These are phyloP conservation scores for Sphagnum contortum DNA, from an alignment of 225 moss, liverwort and hornwort genomes.

Conservation along the genomic window DNA sequence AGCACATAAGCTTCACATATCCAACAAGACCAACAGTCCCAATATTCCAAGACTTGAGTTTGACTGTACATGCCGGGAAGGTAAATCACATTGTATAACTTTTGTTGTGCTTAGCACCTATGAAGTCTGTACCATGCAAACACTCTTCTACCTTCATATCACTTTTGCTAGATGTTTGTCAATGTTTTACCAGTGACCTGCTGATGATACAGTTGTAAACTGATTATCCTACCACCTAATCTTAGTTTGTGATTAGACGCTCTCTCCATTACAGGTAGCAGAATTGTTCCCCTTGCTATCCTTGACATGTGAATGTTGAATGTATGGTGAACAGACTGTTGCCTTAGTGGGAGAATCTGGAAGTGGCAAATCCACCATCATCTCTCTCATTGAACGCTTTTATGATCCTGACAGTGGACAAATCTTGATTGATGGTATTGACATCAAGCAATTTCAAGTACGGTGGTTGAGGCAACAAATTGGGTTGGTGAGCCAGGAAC, in stretches of 20 bases:
- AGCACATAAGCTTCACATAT: conserved; percentile 51
- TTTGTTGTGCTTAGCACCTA: too few species aligned
- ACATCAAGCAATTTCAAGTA: not conserved
- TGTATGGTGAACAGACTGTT: too few species aligned
- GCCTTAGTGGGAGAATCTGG: too few species aligned
- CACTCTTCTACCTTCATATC: conserved; percentile 1
- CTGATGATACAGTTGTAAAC: too few species aligned
- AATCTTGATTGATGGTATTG: not conserved
- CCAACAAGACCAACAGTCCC: conserved; percentile 46
- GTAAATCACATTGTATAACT: conserved; percentile 10
- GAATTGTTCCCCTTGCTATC: too few species aligned
- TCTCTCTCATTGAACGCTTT: too few species aligned
- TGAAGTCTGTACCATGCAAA: too few species aligned
- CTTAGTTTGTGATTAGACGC: too few species aligned
- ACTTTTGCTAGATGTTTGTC: not conserved
- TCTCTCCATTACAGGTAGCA: not conserved
- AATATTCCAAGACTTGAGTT: conserved; percentile 49
- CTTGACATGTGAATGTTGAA: too few species aligned
- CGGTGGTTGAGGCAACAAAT: not conserved
- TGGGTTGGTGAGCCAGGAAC: not conserved
- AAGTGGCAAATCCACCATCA: too few species aligned
- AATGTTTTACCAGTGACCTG: too few species aligned
- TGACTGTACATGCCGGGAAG: conserved; percentile 46
- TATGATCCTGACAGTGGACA: not conserved
- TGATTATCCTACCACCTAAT: too few species aligned